Evolutionary conservation across 83 land plant genomes (phyloP).

Genomic region (Diphasiastrum complanatum): DNA sequence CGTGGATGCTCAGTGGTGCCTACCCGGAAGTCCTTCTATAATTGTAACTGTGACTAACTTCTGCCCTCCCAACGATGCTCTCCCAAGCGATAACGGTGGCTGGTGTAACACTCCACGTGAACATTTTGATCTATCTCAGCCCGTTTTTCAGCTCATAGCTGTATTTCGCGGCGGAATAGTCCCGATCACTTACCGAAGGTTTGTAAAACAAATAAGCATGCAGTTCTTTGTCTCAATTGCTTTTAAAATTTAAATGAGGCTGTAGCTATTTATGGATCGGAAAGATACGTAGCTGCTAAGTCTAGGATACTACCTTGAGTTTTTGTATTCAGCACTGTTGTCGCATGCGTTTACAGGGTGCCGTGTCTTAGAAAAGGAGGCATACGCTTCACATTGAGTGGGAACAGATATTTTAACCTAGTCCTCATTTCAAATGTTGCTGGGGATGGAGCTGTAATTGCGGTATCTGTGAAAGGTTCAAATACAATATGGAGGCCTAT

Average conservation of each 20-base stretch:
- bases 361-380: conserved; percentile 48
- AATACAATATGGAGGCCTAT: conserved; percentile 45
- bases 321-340: no score
- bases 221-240: background rate
- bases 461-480: conserved; percentile 59
- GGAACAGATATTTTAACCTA: conserved; percentile 37
- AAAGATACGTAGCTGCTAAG: no score
- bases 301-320: no score
- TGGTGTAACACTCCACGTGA: conserved; percentile 49
- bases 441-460: conserved; percentile 43
- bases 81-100: background rate
- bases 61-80: background rate
- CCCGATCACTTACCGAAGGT: conserved; percentile 49
- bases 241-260: no score
- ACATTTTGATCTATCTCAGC: conserved; percentile 54
- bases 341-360: conserved; percentile 31
- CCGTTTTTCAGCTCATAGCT: conserved; percentile 42
- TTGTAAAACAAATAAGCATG: background rate
- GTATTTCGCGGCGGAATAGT: conserved; percentile 39
- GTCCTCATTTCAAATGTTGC: conserved; percentile 53
- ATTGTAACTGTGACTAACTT: conserved; percentile 19
- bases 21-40: conserved; percentile 8
- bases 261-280: no score
- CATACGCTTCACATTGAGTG: conserved; percentile 48
- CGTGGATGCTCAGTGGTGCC: conserved; percentile 13